phyloP scores from a whole-genome alignment of 306 rosid genomes.

The Bauhinia variegata region DNA sequence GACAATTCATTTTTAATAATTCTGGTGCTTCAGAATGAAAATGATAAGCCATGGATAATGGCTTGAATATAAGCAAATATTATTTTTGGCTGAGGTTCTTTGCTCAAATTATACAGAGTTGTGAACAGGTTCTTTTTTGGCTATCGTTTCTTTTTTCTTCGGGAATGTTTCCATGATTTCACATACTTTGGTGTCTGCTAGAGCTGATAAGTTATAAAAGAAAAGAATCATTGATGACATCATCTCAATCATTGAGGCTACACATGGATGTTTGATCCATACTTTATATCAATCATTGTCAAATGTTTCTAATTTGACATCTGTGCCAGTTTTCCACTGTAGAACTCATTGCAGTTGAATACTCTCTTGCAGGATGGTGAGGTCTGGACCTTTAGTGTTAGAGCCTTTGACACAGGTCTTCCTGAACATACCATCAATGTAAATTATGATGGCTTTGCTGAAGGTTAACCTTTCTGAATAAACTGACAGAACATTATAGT shows the following conservation, averaged over 20 bases:
- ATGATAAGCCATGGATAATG: too few species aligned
- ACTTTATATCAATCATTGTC: background rate
- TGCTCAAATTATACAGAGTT: too few species aligned
- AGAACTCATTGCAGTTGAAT: constrained; percentile 19
- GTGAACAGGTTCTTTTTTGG: too few species aligned
- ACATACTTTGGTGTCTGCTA: too few species aligned
- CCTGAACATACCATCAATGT: constrained; percentile 88
- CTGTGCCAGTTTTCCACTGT: background rate
- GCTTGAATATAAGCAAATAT: too few species aligned
- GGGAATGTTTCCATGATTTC: too few species aligned
- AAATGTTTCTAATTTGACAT: background rate
- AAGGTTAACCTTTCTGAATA: constrained; percentile 54
- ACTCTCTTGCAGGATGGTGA: constrained; percentile 74
- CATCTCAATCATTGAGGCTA: background rate
- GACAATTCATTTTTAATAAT: too few species aligned
- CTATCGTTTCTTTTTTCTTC: too few species aligned
- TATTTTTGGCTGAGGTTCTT: too few species aligned
- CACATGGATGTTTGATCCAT: background rate
- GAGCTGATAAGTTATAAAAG: too few species aligned
- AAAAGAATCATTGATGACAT: background rate
- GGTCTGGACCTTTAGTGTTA: constrained; percentile 94
- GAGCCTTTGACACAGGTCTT: constrained; percentile 79
- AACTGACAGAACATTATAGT: background rate
- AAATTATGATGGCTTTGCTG: constrained; percentile 92
- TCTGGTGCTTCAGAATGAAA: too few species aligned